Conservation (phyloP, 768 basidiomycete genomes). For the Cubamyces sp. region DNA sequence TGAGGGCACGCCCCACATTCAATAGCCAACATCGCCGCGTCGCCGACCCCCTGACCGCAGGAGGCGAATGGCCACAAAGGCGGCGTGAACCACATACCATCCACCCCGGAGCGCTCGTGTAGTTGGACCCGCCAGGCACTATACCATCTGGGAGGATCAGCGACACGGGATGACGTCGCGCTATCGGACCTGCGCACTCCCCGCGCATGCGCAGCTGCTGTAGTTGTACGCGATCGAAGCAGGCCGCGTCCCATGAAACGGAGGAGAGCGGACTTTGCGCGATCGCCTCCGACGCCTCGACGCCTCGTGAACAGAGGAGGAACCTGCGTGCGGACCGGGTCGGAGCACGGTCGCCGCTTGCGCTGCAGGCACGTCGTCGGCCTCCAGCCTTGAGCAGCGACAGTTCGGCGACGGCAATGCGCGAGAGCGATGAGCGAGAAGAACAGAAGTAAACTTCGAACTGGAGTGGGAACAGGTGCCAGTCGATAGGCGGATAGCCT, state of each 20-base stretch:
- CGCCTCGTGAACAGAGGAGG: background rate
- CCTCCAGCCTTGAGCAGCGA: too few relatives aligned
- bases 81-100: too few relatives aligned
- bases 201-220: background rate
- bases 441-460: too few relatives aligned
- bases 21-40: too few relatives aligned
- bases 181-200: background rate
- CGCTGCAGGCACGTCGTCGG: too few relatives aligned
- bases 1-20: too few relatives aligned
- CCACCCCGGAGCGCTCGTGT: background rate
- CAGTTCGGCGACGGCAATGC: too few relatives aligned
- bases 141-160: background rate
- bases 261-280: slow-evolving; percentile 8
- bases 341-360: background rate
- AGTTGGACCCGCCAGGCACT: background rate
- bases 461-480: too few relatives aligned
- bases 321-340: too few relatives aligned
- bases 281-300: background rate
- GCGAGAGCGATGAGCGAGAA: too few relatives aligned
- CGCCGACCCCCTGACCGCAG: too few relatives aligned
- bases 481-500: background rate
- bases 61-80: too few relatives aligned
- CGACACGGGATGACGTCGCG: background rate
- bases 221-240: background rate
- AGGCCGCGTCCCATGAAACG: slow-evolving; percentile 1